A percentile compares a stretch with the other conserved stretches of the same genome.
These are phyloP conservation scores for Colletotrichum spinosum DNA, from an alignment of 2,329 filamentous ascomycete species.

Conservation along the genomic window DNA sequence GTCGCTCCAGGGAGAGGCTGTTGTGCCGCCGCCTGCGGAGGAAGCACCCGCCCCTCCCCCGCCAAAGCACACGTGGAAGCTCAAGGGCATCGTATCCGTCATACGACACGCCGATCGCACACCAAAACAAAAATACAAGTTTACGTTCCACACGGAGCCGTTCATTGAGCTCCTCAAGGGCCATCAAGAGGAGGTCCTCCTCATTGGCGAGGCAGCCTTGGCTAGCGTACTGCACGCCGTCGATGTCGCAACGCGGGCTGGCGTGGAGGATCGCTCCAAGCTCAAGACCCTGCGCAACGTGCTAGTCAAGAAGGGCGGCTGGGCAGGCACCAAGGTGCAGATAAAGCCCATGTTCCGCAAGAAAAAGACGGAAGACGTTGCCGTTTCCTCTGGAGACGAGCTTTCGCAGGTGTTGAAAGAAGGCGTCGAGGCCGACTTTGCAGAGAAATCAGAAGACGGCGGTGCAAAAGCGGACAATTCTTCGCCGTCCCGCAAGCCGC, in stretches of 20 bases:
- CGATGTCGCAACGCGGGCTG: conserved; percentile 80
- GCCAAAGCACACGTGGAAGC: conserved; percentile 95
- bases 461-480: conserved; percentile 31
- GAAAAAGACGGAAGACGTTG: conserved; percentile 73
- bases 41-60: conserved; percentile 71
- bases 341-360: conserved; percentile 99
- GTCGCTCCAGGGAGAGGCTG: conserved; percentile 48
- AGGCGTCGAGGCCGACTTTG: conserved; percentile 41
- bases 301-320: conserved; percentile 89
- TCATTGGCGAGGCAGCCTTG: conserved; percentile 91
- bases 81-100: conserved; percentile 97
- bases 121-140: conserved; percentile 99
- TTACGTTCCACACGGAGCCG: conserved; percentile 96
- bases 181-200: conserved; percentile 93
- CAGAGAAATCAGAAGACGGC: conserved; percentile 38
- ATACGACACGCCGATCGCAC: conserved; percentile 97
- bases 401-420: conserved; percentile 47
- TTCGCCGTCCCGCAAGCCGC: conserved; percentile 52
- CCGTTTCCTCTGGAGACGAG: conserved; percentile 47
- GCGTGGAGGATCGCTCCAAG: conserved; percentile 87
- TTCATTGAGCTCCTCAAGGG: conserved; percentile 96
- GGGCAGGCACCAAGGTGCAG: conserved; percentile 97
- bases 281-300: conserved; percentile 88
- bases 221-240: conserved; percentile 92
- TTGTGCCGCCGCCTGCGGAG: conserved; percentile 46